Evolutionary conservation across 2,329 filamentous ascomycete genomes (phyloP), one percentile per base, ranked within the genome.

Genomic region (Exophiala mesophila): DNA sequence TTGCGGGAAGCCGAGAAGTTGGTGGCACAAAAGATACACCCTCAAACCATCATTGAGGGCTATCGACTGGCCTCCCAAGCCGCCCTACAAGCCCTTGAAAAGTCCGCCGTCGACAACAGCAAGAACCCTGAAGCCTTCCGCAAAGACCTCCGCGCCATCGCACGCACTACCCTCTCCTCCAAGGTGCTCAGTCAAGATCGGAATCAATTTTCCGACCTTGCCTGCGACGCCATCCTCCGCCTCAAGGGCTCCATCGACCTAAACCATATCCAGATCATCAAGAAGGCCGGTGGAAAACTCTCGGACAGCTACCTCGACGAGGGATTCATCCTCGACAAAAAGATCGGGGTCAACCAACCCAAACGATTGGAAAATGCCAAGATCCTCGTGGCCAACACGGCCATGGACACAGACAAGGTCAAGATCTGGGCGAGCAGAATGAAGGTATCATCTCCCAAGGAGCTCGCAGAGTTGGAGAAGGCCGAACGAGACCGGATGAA

Each of bases 381-480:
- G 74, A 98, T 98, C 54, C 70, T 98, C 43, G 86, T 98, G 16
- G 92, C 92, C 52, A 98, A 98, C 71, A 98, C 92, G 7, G 85
- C 89, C 9, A 98, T 98, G 92, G 92, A 98, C 68, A 98, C 92
- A 24, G 92, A 98, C 71, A 98, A 98, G 76, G 87, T 98, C 72
- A 98, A 98, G 78, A 97, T 98, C 59, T 98, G 98, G 59, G 92
- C 92, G 52, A 92, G 92, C 12, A 81, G 90, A 46, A 88, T 98
- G 59, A 97, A 97, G 77, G 92, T 98, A 47, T 85, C 87, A 56
- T 90, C 88, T 21, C 98, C 92, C 3, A 88, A 88, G 64, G 96
- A 97, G 75, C 78, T 98, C 36, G 92, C 92, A n/a, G 92, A 98
- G 60, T 75, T 98, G 41, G 92, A 98, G 68, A 95, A 94, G 77